Conservation (phyloP, 257 asterid species). For the Gentiana dahurica region DNA sequence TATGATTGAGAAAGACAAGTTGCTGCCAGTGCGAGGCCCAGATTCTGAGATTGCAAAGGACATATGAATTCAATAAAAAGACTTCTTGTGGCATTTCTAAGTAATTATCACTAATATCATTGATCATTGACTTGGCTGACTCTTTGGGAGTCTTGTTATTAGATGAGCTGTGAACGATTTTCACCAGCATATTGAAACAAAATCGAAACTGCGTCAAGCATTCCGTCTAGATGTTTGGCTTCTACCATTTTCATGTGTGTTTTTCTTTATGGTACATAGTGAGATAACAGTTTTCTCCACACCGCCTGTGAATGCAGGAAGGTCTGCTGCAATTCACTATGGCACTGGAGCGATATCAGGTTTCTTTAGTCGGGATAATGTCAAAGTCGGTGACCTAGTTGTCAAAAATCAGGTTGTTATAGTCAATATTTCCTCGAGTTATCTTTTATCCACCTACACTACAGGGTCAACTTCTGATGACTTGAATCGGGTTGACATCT, state of each 20-base stretch:
- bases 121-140: background rate
- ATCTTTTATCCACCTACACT: slow-evolving; percentile 1
- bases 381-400: slow-evolving; percentile 74
- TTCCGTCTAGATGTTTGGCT: too few relatives aligned
- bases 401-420: slow-evolving; percentile 54
- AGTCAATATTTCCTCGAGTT: background rate
- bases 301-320: slow-evolving; percentile 32
- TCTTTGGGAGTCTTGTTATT: too few relatives aligned
- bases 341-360: slow-evolving; percentile 98
- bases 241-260: background rate
- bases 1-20: background rate
- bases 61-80: background rate
- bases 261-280: background rate
- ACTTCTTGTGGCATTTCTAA: background rate
- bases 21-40: background rate
- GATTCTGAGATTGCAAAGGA: background rate
- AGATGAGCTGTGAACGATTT: too few relatives aligned
- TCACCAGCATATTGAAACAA: background rate
- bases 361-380: slow-evolving; percentile 66
- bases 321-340: slow-evolving; percentile 79
- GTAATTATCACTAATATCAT: background rate
- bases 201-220: background rate
- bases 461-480: background rate
- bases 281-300: too few relatives aligned
- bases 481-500: slow-evolving; percentile 11